Base-by-base conservation (phyloP, 768 basidiomycete species). In the Collybia sordida region DNA sequence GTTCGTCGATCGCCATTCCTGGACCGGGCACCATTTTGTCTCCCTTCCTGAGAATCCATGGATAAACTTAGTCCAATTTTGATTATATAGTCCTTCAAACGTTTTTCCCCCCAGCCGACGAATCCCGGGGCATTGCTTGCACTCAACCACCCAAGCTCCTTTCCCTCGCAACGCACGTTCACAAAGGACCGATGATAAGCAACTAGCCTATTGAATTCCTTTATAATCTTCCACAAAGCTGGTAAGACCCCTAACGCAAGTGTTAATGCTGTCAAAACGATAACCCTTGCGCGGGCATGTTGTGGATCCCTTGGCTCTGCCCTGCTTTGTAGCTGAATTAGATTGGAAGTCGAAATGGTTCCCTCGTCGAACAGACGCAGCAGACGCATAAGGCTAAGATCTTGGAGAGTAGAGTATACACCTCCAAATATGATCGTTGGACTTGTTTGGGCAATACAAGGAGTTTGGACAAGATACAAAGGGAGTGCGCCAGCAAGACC, bases 111-210 rank as follows among this genome's bases (percentile, higher is more conserved):
- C 85, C 85, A 86, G 1, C 80, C 81, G 6, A 73, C 72, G 53
- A 88, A 86, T 2, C 86, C 87, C 15, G 83, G 85, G 2, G 87
- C 86, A 19, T 72, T 64, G 3, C 66, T 69, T 0, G 79, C 80
- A 58, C 83, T 82, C 36, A 91, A 67, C 83, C 88, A 91, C 5
- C 82, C 90, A 69, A 93, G 74, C 58, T 92, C 89, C 52, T 83
- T 73, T 2, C 81, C 81, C 53, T 79, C 80, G 59, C 90, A 89
- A 45, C 77, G 79, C 1, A 82, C 68, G 24, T 80, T 72, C 15
- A 82, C 60, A 83, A 90, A 92, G 23, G 77, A 73, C 37, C 70
- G 66, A 42, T 84, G 75, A 59, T 79, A 83, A 6, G 68, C 74
- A 3, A 80, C 74, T 3, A 88, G 64, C 14, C 60, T 67, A 58